Conservation (phyloP, 495 filamentous ascomycete species). For the Hypoxylon fragiforme region DNA sequence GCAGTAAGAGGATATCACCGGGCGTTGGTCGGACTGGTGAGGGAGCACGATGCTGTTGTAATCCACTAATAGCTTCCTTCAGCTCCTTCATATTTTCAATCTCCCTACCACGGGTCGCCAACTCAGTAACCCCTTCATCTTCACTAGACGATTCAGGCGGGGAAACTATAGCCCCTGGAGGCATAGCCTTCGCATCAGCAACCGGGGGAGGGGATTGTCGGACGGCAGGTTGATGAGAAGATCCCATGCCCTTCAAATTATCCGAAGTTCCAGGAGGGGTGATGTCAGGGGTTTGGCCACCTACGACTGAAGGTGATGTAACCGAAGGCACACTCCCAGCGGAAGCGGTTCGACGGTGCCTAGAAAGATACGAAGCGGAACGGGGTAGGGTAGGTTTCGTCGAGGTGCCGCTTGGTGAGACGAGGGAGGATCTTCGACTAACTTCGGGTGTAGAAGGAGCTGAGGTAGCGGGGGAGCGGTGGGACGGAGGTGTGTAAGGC, state of each 20-base stretch:
- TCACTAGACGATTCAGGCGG: constrained; percentile 89
- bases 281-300: constrained; percentile 47
- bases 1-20: constrained; percentile 42
- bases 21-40: constrained; percentile 57
- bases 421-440: constrained; percentile 61
- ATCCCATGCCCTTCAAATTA: constrained; percentile 51
- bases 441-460: constrained; percentile 63
- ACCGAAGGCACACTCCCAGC: constrained; percentile 31
- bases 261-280: constrained; percentile 49
- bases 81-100: constrained; percentile 73
- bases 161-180: constrained; percentile 79
- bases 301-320: constrained; percentile 35
- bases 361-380: constrained; percentile 75
- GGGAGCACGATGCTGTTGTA: constrained; percentile 66
- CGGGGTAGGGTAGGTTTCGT: constrained; percentile 64
- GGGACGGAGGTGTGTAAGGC: constrained; percentile 92
- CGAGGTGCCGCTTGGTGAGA: constrained; percentile 45
- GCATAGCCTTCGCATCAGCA: constrained; percentile 67
- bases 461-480: constrained; percentile 76
- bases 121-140: constrained; percentile 66
- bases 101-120: constrained; percentile 49
- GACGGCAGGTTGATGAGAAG: constrained; percentile 50
- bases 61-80: constrained; percentile 78
- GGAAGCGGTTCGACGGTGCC: constrained; percentile 53
- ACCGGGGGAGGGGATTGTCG: constrained; percentile 79